Percentiles rank a stretch among this genome's conserved stretches.
Evolutionary conservation across 192 early-diverging fungal species (phyloP).

Genomic region (Mortierella hygrophila): DNA sequence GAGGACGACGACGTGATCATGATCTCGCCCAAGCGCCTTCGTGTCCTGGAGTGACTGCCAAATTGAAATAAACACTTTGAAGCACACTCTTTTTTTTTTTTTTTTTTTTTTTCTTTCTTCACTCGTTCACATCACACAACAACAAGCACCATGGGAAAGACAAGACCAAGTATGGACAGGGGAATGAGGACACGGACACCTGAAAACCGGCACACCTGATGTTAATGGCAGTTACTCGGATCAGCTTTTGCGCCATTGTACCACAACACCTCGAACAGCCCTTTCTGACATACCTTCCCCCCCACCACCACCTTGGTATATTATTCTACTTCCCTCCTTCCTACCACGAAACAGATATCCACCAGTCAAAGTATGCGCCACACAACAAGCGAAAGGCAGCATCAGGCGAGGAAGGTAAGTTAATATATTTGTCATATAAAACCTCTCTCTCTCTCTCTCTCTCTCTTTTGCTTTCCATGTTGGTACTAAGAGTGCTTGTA

Average conservation of each 20-base stretch:
- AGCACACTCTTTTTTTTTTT: constrained; percentile 19
- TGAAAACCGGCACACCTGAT: neutral
- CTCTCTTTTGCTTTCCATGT: neutral
- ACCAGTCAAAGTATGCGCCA: constrained; percentile 48
- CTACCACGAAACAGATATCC: constrained; percentile 24
- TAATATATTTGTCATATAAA: neutral
- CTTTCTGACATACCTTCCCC: neutral
- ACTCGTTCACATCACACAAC: neutral
- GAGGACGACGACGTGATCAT: constrained; percentile 35
- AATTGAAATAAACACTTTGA: constrained; percentile 18
- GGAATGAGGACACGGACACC: neutral
- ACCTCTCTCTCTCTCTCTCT: neutral
- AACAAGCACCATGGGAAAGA: constrained; percentile 33
- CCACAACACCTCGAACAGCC: neutral
- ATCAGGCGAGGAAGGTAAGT: constrained; percentile 30
- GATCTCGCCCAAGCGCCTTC: constrained; percentile 39
- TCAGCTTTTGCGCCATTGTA: neutral
- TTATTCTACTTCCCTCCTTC: no score
- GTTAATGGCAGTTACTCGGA: neutral
- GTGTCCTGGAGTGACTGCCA: constrained; percentile 24
- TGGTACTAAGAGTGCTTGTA: neutral
- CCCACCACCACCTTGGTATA: no score
- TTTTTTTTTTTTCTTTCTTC: constrained; percentile 7
- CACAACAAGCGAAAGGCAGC: constrained; percentile 48
- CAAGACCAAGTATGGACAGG: constrained; percentile 36